Percentiles rank a stretch among this genome's conserved stretches.
Evolutionary conservation across 805 yeast species (phyloP).

Genomic region (Jamesozyma piceae): DNA sequence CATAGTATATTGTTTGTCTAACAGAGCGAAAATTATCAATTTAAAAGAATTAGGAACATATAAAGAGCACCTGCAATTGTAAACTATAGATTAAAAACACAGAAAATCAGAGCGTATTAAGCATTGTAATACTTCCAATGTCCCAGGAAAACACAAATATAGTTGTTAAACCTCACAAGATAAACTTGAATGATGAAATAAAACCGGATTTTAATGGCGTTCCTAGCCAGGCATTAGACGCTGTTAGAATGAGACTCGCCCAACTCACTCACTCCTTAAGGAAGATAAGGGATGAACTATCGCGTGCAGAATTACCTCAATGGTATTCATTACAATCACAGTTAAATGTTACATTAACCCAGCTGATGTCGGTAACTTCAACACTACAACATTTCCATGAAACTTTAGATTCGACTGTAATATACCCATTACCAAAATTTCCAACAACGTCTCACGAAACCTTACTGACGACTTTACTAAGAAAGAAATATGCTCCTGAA

Average conservation of each 20-base stretch:
- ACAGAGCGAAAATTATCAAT: no score
- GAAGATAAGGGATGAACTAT: constrained; percentile 46
- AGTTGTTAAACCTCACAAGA: neutral
- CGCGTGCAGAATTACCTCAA: constrained; percentile 38
- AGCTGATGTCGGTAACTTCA: constrained; percentile 64
- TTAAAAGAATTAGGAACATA: no score
- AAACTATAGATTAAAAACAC: no score
- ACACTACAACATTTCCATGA: constrained; percentile 56
- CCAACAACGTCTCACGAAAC: constrained; percentile 82
- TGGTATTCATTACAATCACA: constrained; percentile 68
- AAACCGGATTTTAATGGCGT: constrained; percentile 32
- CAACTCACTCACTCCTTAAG: constrained; percentile 53
- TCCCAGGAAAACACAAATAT: constrained; percentile 1
- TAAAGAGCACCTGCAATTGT: no score
- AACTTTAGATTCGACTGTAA: constrained; percentile 56
- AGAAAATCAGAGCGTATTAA: no score
- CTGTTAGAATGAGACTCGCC: constrained; percentile 50
- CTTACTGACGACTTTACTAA: constrained; percentile 67
- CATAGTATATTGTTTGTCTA: no score
- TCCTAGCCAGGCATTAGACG: constrained; percentile 55
- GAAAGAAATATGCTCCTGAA: constrained; percentile 86
- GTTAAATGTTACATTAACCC: constrained; percentile 73
- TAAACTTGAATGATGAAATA: constrained; percentile 3
- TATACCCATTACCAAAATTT: constrained; percentile 73
- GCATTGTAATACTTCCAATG: no score